A percentile compares a stretch with the other conserved stretches of the same genome.
These are phyloP conservation scores for Peronosclerospora sorghi DNA, from an alignment of 352 stramenopile species.

Conservation along the genomic window DNA sequence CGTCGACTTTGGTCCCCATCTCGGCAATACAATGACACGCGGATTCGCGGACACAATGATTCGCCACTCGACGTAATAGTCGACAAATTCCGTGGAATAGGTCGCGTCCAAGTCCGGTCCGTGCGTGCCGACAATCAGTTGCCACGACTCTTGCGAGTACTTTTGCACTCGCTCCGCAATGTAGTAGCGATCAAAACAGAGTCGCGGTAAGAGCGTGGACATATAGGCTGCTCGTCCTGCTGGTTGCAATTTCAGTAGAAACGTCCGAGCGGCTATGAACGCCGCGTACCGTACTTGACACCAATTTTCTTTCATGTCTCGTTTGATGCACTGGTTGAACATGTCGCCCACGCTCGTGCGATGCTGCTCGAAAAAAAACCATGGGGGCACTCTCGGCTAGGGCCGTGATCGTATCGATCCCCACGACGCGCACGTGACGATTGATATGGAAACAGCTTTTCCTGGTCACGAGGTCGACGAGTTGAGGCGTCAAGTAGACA, in stretches of 20 bases:
- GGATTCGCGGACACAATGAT: slow-evolving; percentile 92
- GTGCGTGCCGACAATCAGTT: slow-evolving; percentile 73
- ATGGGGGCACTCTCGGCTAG: slow-evolving; percentile 35
- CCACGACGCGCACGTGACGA: slow-evolving; percentile 88
- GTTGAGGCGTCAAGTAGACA: slow-evolving; percentile 52
- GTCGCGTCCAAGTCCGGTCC: slow-evolving; percentile 77
- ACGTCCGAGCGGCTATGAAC: slow-evolving; percentile 84
- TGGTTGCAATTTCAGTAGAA: slow-evolving; percentile 69
- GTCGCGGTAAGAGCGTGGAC: slow-evolving; percentile 81
- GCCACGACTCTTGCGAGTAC: slow-evolving; percentile 94
- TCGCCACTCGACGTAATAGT: slow-evolving; percentile 94
- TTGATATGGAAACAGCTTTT: slow-evolving; percentile 90
- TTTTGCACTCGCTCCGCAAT: slow-evolving; percentile 94
- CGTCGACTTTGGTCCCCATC: slow-evolving; percentile 85
- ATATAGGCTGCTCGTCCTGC: slow-evolving; percentile 50
- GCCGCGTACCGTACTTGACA: slow-evolving; percentile 94
- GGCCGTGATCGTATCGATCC: slow-evolving; percentile 73
- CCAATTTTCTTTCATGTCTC: slow-evolving; percentile 93
- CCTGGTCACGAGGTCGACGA: slow-evolving; percentile 55
- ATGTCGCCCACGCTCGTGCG: slow-evolving; percentile 28
- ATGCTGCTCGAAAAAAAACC: slow-evolving; percentile 38
- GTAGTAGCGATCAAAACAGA: slow-evolving; percentile 96
- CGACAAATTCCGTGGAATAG: slow-evolving; percentile 84
- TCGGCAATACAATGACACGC: slow-evolving; percentile 94
- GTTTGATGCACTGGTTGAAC: slow-evolving; percentile 54